Percentiles rank a stretch among this genome's conserved stretches.
Conservation (phyloP, 2,329 filamentous ascomycete genomes). For the Rhinocladiella mackenziei region DNA sequence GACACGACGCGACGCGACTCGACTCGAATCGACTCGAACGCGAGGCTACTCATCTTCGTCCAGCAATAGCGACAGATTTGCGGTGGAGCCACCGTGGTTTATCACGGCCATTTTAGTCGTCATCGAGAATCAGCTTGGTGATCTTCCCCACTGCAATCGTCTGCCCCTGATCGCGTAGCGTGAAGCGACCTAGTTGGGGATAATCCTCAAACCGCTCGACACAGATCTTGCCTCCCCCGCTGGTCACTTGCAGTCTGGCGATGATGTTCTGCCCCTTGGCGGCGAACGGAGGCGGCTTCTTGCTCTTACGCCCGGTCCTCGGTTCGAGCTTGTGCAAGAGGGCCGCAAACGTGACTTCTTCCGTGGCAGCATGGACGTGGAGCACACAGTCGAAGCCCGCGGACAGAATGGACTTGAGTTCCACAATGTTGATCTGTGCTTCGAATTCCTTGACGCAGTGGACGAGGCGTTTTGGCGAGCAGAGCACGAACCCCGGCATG, state of each 20-base stretch:
- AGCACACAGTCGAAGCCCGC: slow-evolving; percentile 97
- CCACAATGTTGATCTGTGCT: slow-evolving; percentile 91
- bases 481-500: slow-evolving; percentile 89
- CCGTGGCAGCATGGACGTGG: slow-evolving; percentile 94
- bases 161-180: slow-evolving; percentile 91
- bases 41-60: too few relatives aligned
- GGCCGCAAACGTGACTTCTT: slow-evolving; percentile 88
- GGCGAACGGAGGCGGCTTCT: slow-evolving; percentile 86
- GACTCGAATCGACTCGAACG: too few relatives aligned
- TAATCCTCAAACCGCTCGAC: slow-evolving; percentile 95
- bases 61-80: too few relatives aligned
- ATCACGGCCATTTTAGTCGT: too few relatives aligned
- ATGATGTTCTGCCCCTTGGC: slow-evolving; percentile 79
- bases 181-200: slow-evolving; percentile 87
- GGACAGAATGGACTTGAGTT: slow-evolving; percentile 88
- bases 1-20: too few relatives aligned
- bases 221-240: slow-evolving; percentile 80
- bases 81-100: too few relatives aligned
- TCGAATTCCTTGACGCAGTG: slow-evolving; percentile 88
- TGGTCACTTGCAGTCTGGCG: slow-evolving; percentile 80
- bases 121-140: slow-evolving; percentile 70
- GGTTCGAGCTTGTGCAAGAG: slow-evolving; percentile 94
- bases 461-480: slow-evolving; percentile 87
- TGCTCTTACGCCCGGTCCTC: slow-evolving; percentile 88
- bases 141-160: slow-evolving; percentile 99